Percentiles rank a stretch among this genome's conserved stretches.
Evolutionary conservation across 2,329 filamentous ascomycete genomes (phyloP).

Genomic region (Ophiostoma quercus): DNA sequence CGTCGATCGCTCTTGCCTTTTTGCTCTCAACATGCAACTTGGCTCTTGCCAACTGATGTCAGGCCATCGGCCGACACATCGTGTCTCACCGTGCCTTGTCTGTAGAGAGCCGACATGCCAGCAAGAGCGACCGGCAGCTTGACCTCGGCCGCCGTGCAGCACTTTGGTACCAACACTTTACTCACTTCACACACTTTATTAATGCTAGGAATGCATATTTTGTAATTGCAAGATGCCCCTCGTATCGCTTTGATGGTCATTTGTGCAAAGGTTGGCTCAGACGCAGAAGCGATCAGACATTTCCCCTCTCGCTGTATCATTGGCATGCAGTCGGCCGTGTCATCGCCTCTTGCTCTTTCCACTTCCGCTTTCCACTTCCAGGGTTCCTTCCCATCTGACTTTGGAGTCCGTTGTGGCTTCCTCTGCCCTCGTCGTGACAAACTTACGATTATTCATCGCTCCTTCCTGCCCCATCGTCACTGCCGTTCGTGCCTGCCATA

Average conservation of each 20-base stretch:
- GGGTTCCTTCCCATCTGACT: not conserved
- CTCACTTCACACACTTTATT: too few species aligned
- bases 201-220: not conserved
- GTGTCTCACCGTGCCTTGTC: constrained; percentile 9
- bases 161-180: too few species aligned
- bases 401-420: not conserved
- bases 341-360: not conserved
- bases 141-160: not conserved
- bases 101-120: constrained; percentile 8
- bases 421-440: not conserved
- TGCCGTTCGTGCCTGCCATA: constrained; percentile 15
- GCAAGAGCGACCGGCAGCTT: constrained; percentile 2
- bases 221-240: constrained; percentile 8
- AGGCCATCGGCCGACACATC: not conserved
- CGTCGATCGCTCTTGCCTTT: constrained; percentile 10
- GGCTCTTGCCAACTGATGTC: not conserved
- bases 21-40: not conserved
- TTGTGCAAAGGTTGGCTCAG: not conserved
- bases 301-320: constrained; percentile 4
- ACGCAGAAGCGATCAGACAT: not conserved
- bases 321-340: constrained; percentile 10
- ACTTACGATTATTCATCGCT: not conserved
- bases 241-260: not conserved
- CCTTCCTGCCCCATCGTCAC: not conserved
- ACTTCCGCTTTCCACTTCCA: not conserved